phyloP scores from a whole-genome alignment of 371 early-diverging fungal genomes.

The Apophysomyces trapeziformis region DNA sequence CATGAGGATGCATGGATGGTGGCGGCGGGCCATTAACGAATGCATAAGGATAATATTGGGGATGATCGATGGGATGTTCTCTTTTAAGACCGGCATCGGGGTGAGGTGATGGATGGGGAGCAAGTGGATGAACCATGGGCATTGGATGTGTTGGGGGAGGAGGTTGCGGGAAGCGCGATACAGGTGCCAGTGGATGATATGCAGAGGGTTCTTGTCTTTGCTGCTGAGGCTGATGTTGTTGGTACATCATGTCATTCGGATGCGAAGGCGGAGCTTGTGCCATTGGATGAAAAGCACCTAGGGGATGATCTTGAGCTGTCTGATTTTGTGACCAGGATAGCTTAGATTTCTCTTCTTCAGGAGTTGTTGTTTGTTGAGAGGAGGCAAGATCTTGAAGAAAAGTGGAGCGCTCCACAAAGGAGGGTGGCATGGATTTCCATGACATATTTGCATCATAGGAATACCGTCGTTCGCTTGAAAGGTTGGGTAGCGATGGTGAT shows the following conservation, averaged over 20 bases:
- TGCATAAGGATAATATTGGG: slow-evolving; percentile 15
- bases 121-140: slow-evolving; percentile 2
- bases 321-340: slow-evolving; percentile 12
- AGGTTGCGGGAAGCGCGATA: slow-evolving; percentile 16
- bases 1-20: slow-evolving; percentile 11
- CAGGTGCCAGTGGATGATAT: slow-evolving; percentile 9
- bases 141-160: slow-evolving; percentile 13
- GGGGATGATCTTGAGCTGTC: slow-evolving; percentile 8
- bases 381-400: slow-evolving; percentile 19
- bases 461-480: slow-evolving; percentile 36
- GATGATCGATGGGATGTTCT: slow-evolving; percentile 16
- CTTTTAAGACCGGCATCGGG: slow-evolving; percentile 7
- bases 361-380: slow-evolving; percentile 2
- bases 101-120: slow-evolving; percentile 11
- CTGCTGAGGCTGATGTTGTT: slow-evolving; percentile 20
- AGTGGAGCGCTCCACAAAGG: slow-evolving; percentile 37
- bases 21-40: slow-evolving; percentile 8
- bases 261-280: slow-evolving; percentile 1
- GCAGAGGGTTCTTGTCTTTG: slow-evolving; percentile 21
- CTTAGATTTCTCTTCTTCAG: slow-evolving; percentile 2
- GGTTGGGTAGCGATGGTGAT: slow-evolving; percentile 21
- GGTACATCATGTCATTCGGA: slow-evolving; percentile 7
- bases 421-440: slow-evolving; percentile 47
- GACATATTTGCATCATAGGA: slow-evolving; percentile 50
- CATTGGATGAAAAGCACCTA: background rate